phyloP scores from a whole-genome alignment of 2,329 filamentous ascomycete genomes.

The Hypoxylon sp. region DNA sequence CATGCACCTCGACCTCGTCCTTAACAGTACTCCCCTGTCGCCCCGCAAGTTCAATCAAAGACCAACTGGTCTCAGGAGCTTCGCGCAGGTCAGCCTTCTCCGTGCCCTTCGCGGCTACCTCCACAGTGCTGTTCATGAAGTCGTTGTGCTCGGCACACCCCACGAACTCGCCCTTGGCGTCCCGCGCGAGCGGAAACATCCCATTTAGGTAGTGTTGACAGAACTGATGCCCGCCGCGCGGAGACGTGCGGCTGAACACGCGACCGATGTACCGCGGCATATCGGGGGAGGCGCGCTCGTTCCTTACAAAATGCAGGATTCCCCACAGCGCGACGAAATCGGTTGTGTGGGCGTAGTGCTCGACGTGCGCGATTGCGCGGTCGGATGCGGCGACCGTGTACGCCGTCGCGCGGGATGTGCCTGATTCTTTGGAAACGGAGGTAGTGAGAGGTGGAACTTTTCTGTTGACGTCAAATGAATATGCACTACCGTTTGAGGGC shows the following conservation, averaged over 20 bases:
- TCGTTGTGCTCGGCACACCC: conserved; percentile 64
- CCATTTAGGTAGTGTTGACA: conserved; percentile 72
- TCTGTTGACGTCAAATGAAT: conserved; percentile 25
- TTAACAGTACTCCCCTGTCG: conserved; percentile 36
- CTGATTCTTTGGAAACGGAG: conserved; percentile 48
- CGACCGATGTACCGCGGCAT: conserved; percentile 73
- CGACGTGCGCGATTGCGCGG: conserved; percentile 75
- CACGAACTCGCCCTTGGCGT: conserved; percentile 57
- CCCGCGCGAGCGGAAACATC: conserved; percentile 68
- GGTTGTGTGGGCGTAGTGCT: conserved; percentile 81
- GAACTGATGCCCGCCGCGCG: conserved; percentile 69
- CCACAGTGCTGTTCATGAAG: conserved; percentile 72
- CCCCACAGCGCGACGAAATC: conserved; percentile 84
- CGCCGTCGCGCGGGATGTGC: conserved; percentile 20
- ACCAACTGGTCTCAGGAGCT: conserved; percentile 63
- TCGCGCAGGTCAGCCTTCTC: conserved; percentile 61
- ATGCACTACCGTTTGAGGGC: conserved; percentile 33
- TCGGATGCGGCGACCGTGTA: conserved; percentile 55
- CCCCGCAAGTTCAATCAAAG: conserved; percentile 53
- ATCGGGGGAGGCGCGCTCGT: conserved; percentile 57
- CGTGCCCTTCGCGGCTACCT: conserved; percentile 59
- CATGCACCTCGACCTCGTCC: conserved; percentile 56
- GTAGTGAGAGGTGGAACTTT: conserved; percentile 55
- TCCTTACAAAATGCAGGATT: conserved; percentile 74
- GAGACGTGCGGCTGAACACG: conserved; percentile 68